These are phyloP conservation scores for Alternaria hordeiaustralica DNA, from an alignment of 2,329 filamentous ascomycete genomes.

Conservation along the genomic window DNA sequence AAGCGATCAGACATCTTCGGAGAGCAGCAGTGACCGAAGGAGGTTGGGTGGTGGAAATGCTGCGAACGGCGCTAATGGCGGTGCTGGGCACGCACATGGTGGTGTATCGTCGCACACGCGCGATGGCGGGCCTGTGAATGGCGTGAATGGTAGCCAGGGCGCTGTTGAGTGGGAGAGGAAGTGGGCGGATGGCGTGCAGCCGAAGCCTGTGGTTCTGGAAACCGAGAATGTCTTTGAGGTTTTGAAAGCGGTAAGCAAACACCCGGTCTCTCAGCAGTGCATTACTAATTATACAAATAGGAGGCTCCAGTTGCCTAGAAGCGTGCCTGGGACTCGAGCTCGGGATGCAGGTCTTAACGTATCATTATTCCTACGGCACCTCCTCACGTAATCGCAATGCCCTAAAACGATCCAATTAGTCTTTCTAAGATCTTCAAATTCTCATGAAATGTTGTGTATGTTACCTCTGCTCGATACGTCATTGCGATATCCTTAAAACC, in stretches of 20 bases:
- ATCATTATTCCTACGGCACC: neutral
- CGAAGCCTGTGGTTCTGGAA: slow-evolving; percentile 2
- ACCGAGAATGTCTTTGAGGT: slow-evolving; percentile 12
- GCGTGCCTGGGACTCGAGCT: neutral
- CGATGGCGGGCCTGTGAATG: slow-evolving; percentile 8
- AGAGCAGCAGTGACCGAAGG: slow-evolving; percentile 1
- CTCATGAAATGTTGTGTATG: fast-evolving
- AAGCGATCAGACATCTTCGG: slow-evolving; percentile 1
- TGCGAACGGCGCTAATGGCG: neutral
- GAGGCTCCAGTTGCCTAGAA: slow-evolving; percentile 8
- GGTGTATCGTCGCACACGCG: neutral
- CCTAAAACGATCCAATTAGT: neutral
- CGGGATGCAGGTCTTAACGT: neutral
- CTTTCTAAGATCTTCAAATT: fast-evolving
- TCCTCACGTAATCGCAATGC: neutral
- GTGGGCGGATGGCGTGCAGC: slow-evolving; percentile 16
- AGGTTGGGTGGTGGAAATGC: neutral
- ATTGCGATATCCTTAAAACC: too few species aligned
- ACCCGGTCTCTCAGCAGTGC: too few species aligned
- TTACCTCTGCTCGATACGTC: neutral
- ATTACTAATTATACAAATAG: neutral
- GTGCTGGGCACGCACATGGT: slow-evolving; percentile 1
- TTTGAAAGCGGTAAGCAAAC: slow-evolving; percentile 11
- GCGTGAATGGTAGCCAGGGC: slow-evolving; percentile 6
- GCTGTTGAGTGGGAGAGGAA: slow-evolving; percentile 20